Percentiles rank a stretch among this genome's conserved stretches.
Evolutionary conservation across 2,329 filamentous ascomycete genomes (phyloP).

Genomic region (Verruconis gallopava): DNA sequence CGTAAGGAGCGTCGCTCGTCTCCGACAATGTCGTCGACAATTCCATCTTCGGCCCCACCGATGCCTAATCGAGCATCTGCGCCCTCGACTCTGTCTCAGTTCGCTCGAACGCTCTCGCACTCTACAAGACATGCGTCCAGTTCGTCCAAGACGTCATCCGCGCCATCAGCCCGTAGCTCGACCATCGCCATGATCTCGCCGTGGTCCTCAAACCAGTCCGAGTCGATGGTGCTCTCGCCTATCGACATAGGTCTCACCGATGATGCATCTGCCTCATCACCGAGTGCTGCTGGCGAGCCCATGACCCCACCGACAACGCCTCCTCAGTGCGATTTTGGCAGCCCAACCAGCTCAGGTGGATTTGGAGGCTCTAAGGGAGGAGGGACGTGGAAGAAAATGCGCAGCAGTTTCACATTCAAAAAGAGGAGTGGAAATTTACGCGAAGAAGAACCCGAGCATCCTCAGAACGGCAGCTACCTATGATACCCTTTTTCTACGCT

Average conservation of each 20-base stretch:
- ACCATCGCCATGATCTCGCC: slow-evolving; percentile 4
- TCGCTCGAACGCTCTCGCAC: slow-evolving; percentile 9
- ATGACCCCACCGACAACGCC: slow-evolving; percentile 67
- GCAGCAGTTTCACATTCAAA: slow-evolving; percentile 10
- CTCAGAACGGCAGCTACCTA: background rate
- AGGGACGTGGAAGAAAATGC: slow-evolving; percentile 11
- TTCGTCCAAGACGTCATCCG: slow-evolving; percentile 13
- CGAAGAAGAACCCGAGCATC: slow-evolving; percentile 8
- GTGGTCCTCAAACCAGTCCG: slow-evolving; percentile 17
- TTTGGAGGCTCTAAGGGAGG: slow-evolving; percentile 3
- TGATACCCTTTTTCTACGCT: background rate
- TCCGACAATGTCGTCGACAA: slow-evolving; percentile 17
- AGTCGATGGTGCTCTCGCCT: slow-evolving; percentile 19
- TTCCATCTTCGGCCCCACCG: slow-evolving; percentile 17
- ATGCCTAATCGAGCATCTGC: slow-evolving; percentile 23
- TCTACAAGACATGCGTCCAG: slow-evolving; percentile 6
- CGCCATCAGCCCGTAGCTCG: slow-evolving; percentile 16
- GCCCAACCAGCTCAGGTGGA: background rate
- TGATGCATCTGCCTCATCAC: slow-evolving; percentile 43
- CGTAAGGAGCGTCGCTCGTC: slow-evolving; percentile 5
- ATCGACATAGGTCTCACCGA: slow-evolving; percentile 38
- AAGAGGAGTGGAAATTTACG: slow-evolving; percentile 9
- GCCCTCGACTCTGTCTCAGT: slow-evolving; percentile 25
- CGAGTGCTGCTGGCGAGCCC: slow-evolving; percentile 41
- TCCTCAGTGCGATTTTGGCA: slow-evolving; percentile 26